Evolutionary conservation across 1,139 yeast species (phyloP).

Genomic region (Magnusiomyces ingens): DNA sequence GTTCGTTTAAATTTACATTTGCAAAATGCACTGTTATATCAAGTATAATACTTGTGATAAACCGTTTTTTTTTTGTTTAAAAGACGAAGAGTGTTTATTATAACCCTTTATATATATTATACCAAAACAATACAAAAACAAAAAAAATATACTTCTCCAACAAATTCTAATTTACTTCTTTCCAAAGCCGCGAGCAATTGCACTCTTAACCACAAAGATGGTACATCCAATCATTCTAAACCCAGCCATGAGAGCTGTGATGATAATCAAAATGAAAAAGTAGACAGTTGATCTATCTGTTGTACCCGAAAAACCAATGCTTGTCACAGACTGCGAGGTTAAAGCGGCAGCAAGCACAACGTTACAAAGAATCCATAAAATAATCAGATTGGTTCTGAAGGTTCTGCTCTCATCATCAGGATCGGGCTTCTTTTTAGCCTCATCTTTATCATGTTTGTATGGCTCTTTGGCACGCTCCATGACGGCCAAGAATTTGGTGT

Average conservation of each 20-base stretch:
- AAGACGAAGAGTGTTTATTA: no score
- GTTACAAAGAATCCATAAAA: constrained; percentile 73
- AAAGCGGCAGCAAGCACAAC: constrained; percentile 66
- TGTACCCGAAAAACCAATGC: constrained; percentile 32
- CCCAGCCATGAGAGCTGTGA: constrained; percentile 73
- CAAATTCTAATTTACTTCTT: no score
- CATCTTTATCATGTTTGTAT: constrained; percentile 32
- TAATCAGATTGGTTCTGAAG: constrained; percentile 74
- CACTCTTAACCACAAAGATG: constrained; percentile 46
- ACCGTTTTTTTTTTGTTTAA: no score
- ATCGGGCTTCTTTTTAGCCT: constrained; percentile 27
- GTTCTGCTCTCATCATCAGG: constrained; percentile 55
- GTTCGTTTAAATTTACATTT: no score
- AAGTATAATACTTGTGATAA: no score
- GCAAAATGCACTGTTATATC: no score
- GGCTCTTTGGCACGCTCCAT: constrained; percentile 41
- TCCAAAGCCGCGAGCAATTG: constrained; percentile 22
- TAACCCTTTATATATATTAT: no score
- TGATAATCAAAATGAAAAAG: constrained; percentile 69
- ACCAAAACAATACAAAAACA: no score
- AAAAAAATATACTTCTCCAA: no score
- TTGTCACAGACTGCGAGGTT: constrained; percentile 30
- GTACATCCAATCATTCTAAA: constrained; percentile 66
- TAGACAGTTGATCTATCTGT: constrained; percentile 45
- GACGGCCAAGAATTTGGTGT: constrained; percentile 40